These are phyloP conservation scores for Hippophae tibetana DNA, from an alignment of 306 rosid genomes.

Conservation along the genomic window DNA sequence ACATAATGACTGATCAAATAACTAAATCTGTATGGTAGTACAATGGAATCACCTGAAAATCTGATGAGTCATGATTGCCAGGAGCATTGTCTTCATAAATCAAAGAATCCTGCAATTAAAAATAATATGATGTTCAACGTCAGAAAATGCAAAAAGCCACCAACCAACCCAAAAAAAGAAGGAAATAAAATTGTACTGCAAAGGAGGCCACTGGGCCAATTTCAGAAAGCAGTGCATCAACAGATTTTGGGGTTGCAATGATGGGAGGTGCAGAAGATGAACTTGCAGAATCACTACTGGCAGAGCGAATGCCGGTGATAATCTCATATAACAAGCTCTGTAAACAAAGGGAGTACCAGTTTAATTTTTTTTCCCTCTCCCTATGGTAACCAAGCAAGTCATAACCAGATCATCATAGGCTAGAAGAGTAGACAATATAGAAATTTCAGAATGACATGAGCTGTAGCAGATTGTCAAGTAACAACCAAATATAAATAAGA, in stretches of 20 bases:
- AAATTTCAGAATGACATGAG: not conserved
- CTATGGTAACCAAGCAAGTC: not conserved
- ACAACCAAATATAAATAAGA: not conserved
- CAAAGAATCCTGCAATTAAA: constrained; percentile 42
- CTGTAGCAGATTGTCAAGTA: not conserved
- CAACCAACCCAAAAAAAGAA: constrained; percentile 9
- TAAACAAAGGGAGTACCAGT: constrained; percentile 16
- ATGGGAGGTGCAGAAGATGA: constrained; percentile 68
- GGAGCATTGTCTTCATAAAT: constrained; percentile 27
- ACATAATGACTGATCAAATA: no score
- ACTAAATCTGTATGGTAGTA: no score
- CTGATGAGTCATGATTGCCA: constrained; percentile 34
- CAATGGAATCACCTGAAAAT: constrained; percentile 47
- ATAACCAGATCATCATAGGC: not conserved
- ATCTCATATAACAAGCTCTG: constrained; percentile 65
- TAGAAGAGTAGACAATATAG: not conserved
- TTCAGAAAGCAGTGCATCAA: constrained; percentile 47
- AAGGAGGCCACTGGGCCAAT: constrained; percentile 34
- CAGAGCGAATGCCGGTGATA: constrained; percentile 50
- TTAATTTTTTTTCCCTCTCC: not conserved
- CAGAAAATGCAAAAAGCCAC: constrained; percentile 1
- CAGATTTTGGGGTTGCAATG: constrained; percentile 37
- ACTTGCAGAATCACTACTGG: constrained; percentile 53
- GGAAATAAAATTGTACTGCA: constrained; percentile 21
- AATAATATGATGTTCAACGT: constrained; percentile 11